A percentile compares a stretch with the other conserved stretches of the same genome.
These are phyloP conservation scores for Sporothrix humicola DNA, from an alignment of 2,329 filamentous ascomycete genomes.

Conservation along the genomic window DNA sequence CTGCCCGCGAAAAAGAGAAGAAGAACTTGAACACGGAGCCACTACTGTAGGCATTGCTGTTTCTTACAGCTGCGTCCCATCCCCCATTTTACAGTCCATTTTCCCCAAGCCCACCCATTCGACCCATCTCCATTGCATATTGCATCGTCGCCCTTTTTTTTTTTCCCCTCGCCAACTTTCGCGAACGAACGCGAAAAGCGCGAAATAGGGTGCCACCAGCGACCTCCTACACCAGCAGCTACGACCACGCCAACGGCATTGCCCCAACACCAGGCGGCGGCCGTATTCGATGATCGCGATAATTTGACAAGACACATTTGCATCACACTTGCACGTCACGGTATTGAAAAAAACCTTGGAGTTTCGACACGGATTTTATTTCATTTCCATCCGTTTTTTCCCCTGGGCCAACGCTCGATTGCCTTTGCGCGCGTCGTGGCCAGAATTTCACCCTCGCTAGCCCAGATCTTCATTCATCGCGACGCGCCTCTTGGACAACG, in stretches of 20 bases:
- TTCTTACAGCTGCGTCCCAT: background rate
- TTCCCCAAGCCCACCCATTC: conserved; percentile 24
- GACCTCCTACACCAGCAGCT: background rate
- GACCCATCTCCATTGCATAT: conserved; percentile 19
- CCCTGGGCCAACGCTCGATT: background rate
- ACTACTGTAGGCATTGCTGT: background rate
- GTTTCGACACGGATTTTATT: background rate
- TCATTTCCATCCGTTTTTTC: background rate
- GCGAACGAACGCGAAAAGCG: conserved; percentile 31
- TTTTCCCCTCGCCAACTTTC: conserved; percentile 13
- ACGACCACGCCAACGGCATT: background rate
- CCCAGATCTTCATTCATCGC: background rate
- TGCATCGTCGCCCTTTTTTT: conserved; percentile 25
- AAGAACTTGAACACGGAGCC: conserved; percentile 16
- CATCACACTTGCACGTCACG: conserved; percentile 10
- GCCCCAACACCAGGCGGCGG: background rate
- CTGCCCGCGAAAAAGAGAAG: conserved; percentile 14
- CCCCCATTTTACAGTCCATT: conserved; percentile 2
- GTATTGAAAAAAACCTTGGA: background rate
- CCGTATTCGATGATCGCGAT: background rate
- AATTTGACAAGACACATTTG: background rate
- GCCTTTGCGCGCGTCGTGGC: background rate
- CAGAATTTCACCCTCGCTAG: background rate
- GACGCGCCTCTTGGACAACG: conserved; percentile 5
- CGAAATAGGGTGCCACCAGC: conserved; percentile 18